Evolutionary conservation across 768 basidiomycete species (phyloP), one percentile per base, ranked within the genome.

Genomic region (Russula sp.): DNA sequence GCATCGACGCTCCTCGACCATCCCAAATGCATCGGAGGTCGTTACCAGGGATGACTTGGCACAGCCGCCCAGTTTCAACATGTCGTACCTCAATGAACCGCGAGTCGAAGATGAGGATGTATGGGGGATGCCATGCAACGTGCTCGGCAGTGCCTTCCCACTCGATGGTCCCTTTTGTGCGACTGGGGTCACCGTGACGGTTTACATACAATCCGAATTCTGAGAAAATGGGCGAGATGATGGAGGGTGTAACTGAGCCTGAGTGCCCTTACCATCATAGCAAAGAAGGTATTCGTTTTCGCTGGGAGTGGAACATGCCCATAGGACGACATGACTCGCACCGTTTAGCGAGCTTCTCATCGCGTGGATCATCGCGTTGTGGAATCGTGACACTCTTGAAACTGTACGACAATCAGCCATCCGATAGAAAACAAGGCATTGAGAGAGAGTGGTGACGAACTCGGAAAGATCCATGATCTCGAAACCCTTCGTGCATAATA

Each of bases 401-500:
- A 74, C 90, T 92, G 69, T 22, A 52, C 62, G 44, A 16, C 40
- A 30, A 10, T 64, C 34, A 51, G 52, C 32, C 59, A 62, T 38
- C n/a, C 4, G 34, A 42, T 3, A 22, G 20, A 16, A 36, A 3
- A 59, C 61, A 34, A 42, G 1, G 13, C n/a, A 38, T n/a, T n/a
- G n/a, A n/a, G n/a, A n/a, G n/a, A 24, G n/a, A 28, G 14, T 53
- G 34, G 49, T 9, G 26, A 74, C 90, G 50, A 78, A 96, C 91
- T 95, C 92, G 24, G 86, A 85, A 48, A 98, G 81, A 70, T 98
- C 94, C 90, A 98, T 98, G 70, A 98, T 96, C 75, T 98, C 95
- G 70, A 98, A 98, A 44, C 95, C 94, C 72, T 92, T 92, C 0
- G 90, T 87, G 69, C 95, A 95, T 30, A 97, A 82, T 61, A 99